Evolutionary conservation across 805 yeast genomes (phyloP), one percentile per base, ranked within the genome.

Genomic region (Tetrapisispora fleetii): DNA sequence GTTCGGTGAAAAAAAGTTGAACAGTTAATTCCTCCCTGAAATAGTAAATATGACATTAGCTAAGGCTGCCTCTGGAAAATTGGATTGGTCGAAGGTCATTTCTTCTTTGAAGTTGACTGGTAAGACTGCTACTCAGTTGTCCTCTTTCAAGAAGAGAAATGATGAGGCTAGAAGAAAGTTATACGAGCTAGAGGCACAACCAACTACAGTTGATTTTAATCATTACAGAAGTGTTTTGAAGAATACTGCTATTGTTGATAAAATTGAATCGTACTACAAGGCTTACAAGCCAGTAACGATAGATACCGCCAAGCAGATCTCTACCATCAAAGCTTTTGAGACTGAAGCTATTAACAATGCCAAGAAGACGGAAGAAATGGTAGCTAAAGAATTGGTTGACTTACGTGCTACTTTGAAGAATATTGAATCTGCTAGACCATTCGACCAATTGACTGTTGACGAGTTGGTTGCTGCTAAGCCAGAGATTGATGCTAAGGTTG

Each of bases 341-440:
- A 80, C 84, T 58, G 89, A 89, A 77, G 99, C 99, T 48, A 67
- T 93, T 60, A 95, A 86, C 72, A 91, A 90, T 71, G 99, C 99
- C 58, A 80, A 86, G 74, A 80, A 81, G 62, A 93, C 99, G 54
- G 97, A 91, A 76, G 71, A 80, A 55, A 81, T 90, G 60, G 98
- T 93, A 54, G 73, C 81, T 56, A 81, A 83, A 60, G 98, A 93
- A 76, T 78, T 93, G 63, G 74, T 77, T 58, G 89, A 88, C 62
- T 80, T 93, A 68, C 81, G 85, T 70, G 81, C 79, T 72, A 91
- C 99, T 52, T 78, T 93, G 68, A 79, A 80, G 68, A 91, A 93
- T 78, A 93, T 93, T 68, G 95, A 93, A 76, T 73, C 85, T 58
- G 97, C 99, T 52, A 87, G 98, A 78, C 96, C 99, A 63, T 90